Evolutionary conservation across 163 green algal genomes (phyloP).

Genomic region (Scenedesmus sp.): DNA sequence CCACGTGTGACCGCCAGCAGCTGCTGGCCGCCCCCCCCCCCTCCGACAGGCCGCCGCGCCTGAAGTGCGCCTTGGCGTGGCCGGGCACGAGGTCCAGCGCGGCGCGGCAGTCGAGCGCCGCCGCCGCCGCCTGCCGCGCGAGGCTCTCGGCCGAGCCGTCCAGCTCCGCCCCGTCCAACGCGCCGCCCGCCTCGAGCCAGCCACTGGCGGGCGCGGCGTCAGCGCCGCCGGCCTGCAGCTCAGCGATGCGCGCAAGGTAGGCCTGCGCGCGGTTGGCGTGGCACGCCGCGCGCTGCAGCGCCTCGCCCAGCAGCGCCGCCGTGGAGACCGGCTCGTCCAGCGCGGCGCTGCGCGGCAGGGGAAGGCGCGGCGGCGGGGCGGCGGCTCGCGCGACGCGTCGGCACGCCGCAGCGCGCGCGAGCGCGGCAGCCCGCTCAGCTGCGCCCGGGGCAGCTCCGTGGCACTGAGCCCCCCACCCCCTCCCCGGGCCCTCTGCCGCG

Average conservation of each 20-base stretch:
- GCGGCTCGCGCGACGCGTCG: no score
- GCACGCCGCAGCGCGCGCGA: no score
- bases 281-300: slow-evolving; percentile 40
- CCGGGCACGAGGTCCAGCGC: slow-evolving; percentile 17
- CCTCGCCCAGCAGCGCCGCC: slow-evolving; percentile 46
- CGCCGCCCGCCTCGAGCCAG: slow-evolving; percentile 36
- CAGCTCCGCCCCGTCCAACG: slow-evolving; percentile 15
- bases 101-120: slow-evolving; percentile 25
- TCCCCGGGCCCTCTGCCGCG: no score
- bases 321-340: slow-evolving; percentile 53
- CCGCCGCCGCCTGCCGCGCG: slow-evolving; percentile 17
- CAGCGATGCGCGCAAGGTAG: background rate
- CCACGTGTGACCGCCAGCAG: background rate
- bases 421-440: background rate
- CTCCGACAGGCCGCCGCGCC: background rate
- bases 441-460: background rate
- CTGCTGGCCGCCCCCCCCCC: no score
- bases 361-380: background rate
- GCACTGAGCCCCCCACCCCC: background rate
- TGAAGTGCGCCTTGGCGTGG: slow-evolving; percentile 47
- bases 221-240: background rate
- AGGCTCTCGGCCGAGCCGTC: slow-evolving; percentile 3
- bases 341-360: slow-evolving; percentile 39
- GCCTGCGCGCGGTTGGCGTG: slow-evolving; percentile 59
- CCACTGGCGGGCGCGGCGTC: background rate